Percentiles rank a stretch among this genome's conserved stretches.
Conservation (phyloP, 2,329 filamentous ascomycete genomes). For the Escovopsis sp. region DNA sequence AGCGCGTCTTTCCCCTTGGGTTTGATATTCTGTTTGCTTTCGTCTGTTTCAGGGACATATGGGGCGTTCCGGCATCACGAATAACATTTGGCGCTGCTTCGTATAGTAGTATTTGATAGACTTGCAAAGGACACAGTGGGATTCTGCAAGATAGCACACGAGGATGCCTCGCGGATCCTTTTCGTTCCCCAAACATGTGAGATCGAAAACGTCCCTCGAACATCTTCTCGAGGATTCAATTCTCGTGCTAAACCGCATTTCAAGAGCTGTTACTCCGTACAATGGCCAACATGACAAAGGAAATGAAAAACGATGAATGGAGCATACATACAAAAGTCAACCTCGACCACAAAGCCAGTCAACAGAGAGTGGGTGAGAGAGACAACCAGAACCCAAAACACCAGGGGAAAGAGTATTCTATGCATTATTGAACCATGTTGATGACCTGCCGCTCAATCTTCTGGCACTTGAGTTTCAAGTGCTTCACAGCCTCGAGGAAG, state of each 20-base stretch:
- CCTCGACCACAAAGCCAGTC: slow-evolving; percentile 9
- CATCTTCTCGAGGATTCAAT: too few species aligned
- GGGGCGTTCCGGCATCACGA: too few species aligned
- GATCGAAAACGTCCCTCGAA: too few species aligned
- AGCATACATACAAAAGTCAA: slow-evolving; percentile 7
- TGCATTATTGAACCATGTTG: slow-evolving; percentile 39
- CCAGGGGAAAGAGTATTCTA: slow-evolving; percentile 3
- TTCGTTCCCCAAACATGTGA: too few species aligned
- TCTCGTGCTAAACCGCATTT: too few species aligned
- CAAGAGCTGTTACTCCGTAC: too few species aligned
- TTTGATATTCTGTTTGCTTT: slow-evolving; percentile 4
- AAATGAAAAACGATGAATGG: slow-evolving; percentile 5
- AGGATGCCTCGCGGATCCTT: too few species aligned
- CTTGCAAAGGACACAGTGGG: too few species aligned
- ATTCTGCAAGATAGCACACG: too few species aligned
- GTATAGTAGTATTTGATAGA: too few species aligned
- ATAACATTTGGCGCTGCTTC: too few species aligned
- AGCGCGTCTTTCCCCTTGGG: slow-evolving; percentile 1
- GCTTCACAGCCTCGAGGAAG: slow-evolving; percentile 76
- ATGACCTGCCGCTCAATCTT: slow-evolving; percentile 55
- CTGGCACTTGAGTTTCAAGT: slow-evolving; percentile 73
- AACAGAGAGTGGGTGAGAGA: slow-evolving; percentile 10
- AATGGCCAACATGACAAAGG: too few species aligned
- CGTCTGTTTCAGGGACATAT: slow-evolving; percentile 4
- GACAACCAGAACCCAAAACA: slow-evolving; percentile 7